A percentile compares a stretch with the other conserved stretches of the same genome.
These are phyloP conservation scores for Penicillium coprophilum DNA, from an alignment of 495 filamentous ascomycete genomes.

Conservation along the genomic window DNA sequence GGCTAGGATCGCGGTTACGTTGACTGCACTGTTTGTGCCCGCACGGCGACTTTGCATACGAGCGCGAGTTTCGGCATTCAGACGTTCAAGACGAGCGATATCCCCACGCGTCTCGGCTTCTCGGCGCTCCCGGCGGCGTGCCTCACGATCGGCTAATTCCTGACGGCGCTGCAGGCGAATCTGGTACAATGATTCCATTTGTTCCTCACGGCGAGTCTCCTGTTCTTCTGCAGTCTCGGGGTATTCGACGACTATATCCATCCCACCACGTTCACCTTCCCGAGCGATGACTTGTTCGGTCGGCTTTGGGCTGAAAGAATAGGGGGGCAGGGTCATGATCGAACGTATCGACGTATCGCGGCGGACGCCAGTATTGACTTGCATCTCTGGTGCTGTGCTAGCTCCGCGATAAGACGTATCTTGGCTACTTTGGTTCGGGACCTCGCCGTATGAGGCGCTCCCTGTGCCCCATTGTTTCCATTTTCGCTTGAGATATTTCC, in stretches of 20 bases:
- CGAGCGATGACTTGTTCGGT: conserved; percentile 84
- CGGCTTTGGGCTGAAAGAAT: conserved; percentile 65
- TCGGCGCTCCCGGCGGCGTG: conserved; percentile 60
- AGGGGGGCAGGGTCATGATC: conserved; percentile 87
- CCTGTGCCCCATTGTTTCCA: conserved; percentile 61
- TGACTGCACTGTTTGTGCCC: conserved; percentile 29
- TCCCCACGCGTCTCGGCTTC: conserved; percentile 74
- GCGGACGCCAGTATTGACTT: conserved; percentile 54
- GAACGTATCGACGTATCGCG: conserved; percentile 85
- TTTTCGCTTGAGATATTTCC: conserved; percentile 54
- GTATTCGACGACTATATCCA: conserved; percentile 87
- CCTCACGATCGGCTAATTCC: conserved; percentile 75
- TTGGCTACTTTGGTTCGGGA: conserved; percentile 31
- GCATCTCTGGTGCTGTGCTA: conserved; percentile 31
- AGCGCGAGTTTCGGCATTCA: conserved; percentile 47
- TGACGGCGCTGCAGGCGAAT: conserved; percentile 76
- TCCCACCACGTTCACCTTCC: conserved; percentile 87
- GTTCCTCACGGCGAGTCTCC: conserved; percentile 78
- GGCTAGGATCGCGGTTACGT: conserved; percentile 45
- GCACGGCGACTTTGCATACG: conserved; percentile 23
- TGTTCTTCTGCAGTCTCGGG: conserved; percentile 72
- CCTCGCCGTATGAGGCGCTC: conserved; percentile 40
- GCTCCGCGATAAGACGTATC: conserved; percentile 30
- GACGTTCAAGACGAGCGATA: conserved; percentile 56
- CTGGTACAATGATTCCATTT: conserved; percentile 92